phyloP scores from a whole-genome alignment of 2,329 filamentous ascomycete species.

The Penicillium glabrum region DNA sequence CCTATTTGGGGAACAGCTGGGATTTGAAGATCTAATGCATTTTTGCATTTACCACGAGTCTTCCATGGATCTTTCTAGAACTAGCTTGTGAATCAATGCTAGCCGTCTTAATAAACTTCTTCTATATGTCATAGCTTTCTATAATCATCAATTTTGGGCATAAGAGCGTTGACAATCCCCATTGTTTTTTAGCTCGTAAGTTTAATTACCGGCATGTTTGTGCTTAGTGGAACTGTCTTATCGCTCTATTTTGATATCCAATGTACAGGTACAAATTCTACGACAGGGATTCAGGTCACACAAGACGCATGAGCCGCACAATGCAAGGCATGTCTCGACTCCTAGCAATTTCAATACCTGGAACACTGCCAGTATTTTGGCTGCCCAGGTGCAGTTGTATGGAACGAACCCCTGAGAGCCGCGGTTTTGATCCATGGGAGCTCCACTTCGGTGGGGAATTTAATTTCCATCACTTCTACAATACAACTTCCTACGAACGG shows the following conservation, averaged over 20 bases:
- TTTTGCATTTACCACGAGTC: too few species aligned
- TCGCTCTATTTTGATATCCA: neutral
- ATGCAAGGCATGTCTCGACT: neutral
- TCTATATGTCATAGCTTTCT: neutral
- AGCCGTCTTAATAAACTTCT: too few species aligned
- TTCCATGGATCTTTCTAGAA: too few species aligned
- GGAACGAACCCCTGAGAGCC: constrained; percentile 26
- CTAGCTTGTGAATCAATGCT: too few species aligned
- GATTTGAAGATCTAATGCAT: neutral
- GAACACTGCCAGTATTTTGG: neutral
- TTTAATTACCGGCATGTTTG: constrained; percentile 7
- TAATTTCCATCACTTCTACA: neutral
- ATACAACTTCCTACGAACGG: neutral
- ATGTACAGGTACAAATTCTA: neutral
- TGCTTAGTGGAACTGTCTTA: neutral
- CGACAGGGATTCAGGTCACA: neutral
- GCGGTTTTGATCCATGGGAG: constrained; percentile 6
- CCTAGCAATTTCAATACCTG: neutral
- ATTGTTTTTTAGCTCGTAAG: constrained; percentile 4
- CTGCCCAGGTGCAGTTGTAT: neutral
- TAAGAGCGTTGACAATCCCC: neutral
- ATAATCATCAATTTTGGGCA: neutral
- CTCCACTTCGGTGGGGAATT: constrained; percentile 16
- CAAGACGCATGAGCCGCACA: neutral
- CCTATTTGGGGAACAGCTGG: constrained; percentile 11